These are phyloP conservation scores for Pichia nanzhaoensis DNA, from an alignment of 805 yeast species.

Conservation along the genomic window DNA sequence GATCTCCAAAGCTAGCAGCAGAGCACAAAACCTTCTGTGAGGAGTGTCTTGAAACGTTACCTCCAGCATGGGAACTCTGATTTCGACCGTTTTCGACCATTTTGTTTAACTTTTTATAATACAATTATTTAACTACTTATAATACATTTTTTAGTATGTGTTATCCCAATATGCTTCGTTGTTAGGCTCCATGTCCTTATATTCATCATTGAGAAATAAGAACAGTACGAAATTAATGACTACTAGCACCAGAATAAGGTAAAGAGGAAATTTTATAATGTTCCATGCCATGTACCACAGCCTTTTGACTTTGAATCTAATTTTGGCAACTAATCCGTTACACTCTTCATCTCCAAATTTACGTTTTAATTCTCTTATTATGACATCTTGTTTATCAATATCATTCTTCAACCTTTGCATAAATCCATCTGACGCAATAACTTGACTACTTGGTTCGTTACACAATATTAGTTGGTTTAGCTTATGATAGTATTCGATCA, in stretches of 20 bases:
- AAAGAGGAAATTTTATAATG: not conserved
- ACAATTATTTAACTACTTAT: not conserved
- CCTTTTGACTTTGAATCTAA: not conserved
- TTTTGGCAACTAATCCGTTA: not conserved
- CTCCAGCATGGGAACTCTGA: slow-evolving; percentile 28
- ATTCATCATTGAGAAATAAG: slow-evolving; percentile 4
- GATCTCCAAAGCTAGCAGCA: slow-evolving; percentile 12
- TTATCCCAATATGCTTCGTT: not conserved
- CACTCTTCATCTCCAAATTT: slow-evolving; percentile 9
- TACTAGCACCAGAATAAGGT: not conserved
- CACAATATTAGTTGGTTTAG: slow-evolving; percentile 1
- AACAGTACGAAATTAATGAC: slow-evolving; percentile 1
- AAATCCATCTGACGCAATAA: not conserved
- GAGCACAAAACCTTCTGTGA: slow-evolving; percentile 17
- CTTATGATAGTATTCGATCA: slow-evolving; percentile 6
- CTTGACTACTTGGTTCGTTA: not conserved
- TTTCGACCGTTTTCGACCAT: no score
- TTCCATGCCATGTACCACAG: not conserved
- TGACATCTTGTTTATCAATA: slow-evolving; percentile 15
- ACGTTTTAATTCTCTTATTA: slow-evolving; percentile 12
- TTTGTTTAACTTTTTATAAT: no score
- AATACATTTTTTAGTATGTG: not conserved
- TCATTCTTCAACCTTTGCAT: slow-evolving; percentile 5
- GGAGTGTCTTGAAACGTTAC: slow-evolving; percentile 25
- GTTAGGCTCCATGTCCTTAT: not conserved